These are phyloP conservation scores for Yarrowia yakushimensis DNA, from an alignment of 805 yeast genomes.

Conservation along the genomic window DNA sequence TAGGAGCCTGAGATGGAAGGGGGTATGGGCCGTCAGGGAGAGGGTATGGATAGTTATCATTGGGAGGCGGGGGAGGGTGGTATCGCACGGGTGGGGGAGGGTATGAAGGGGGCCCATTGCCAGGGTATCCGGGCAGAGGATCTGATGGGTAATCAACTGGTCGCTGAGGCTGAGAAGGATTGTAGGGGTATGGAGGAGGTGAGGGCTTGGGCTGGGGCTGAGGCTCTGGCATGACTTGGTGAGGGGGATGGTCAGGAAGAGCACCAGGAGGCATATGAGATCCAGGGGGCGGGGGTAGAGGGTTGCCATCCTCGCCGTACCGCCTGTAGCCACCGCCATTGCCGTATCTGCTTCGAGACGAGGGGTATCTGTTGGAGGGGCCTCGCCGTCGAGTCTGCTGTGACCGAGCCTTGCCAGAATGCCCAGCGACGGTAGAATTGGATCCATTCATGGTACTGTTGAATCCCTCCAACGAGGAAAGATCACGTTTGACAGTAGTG, in stretches of 20 bases:
- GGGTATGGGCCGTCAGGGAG: constrained; percentile 1
- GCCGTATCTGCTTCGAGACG: neutral
- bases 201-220: neutral
- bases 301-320: neutral
- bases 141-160: constrained; percentile 12
- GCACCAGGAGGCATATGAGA: neutral
- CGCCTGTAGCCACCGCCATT: constrained; percentile 6
- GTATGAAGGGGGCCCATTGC: neutral
- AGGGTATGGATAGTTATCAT: constrained; percentile 10
- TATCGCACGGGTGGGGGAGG: constrained; percentile 10
- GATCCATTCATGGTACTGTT: neutral
- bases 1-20: neutral
- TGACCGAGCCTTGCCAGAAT: neutral
- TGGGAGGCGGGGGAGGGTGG: constrained; percentile 13
- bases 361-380: neutral
- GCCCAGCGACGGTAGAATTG: neutral
- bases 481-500: constrained; percentile 13
- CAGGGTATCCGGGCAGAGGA: constrained; percentile 17
- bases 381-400: neutral
- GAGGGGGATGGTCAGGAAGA: neutral
- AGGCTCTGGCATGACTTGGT: neutral
- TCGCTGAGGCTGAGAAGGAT: neutral
- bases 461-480: neutral
- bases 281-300: neutral
- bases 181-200: constrained; percentile 2